Evolutionary conservation across 169 alveolate genomes (phyloP).

Genomic region (Eimeria necatrix): DNA sequence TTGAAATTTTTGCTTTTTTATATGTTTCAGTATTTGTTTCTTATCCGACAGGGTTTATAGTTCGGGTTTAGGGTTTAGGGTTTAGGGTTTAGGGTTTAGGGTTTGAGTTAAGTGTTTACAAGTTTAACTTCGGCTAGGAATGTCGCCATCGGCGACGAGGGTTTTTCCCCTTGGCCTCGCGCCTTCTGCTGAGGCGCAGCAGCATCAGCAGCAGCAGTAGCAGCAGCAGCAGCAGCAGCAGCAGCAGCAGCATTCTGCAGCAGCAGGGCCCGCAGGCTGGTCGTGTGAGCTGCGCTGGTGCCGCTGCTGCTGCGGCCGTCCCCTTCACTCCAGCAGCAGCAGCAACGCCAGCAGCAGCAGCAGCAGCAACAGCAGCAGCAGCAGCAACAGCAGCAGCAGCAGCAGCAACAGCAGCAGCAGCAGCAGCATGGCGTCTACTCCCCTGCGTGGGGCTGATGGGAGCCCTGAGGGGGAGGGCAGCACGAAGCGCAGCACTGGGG

Average conservation of each 20-base stretch:
- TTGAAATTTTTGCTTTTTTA: background rate
- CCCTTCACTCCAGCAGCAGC: background rate
- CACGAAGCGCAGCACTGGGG: background rate
- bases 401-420: background rate
- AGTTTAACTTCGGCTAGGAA: too few relatives aligned
- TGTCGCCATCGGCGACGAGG: too few relatives aligned
- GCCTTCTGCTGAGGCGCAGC: background rate
- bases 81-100: background rate
- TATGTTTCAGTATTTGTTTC: background rate
- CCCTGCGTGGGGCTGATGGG: background rate
- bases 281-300: too few relatives aligned
- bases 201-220: background rate
- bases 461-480: constrained; percentile 3
- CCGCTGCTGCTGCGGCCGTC: too few relatives aligned
- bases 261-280: background rate
- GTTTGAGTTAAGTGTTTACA: too few relatives aligned
- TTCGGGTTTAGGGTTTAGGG: background rate
- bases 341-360: background rate
- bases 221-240: background rate
- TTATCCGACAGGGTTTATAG: background rate
- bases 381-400: background rate
- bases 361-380: background rate
- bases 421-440: constrained; percentile 23
- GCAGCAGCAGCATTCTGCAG: background rate
- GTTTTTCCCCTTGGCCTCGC: too few relatives aligned